Conservation (phyloP, 2,329 filamentous ascomycete species). For the Ciborinia camelliae region DNA sequence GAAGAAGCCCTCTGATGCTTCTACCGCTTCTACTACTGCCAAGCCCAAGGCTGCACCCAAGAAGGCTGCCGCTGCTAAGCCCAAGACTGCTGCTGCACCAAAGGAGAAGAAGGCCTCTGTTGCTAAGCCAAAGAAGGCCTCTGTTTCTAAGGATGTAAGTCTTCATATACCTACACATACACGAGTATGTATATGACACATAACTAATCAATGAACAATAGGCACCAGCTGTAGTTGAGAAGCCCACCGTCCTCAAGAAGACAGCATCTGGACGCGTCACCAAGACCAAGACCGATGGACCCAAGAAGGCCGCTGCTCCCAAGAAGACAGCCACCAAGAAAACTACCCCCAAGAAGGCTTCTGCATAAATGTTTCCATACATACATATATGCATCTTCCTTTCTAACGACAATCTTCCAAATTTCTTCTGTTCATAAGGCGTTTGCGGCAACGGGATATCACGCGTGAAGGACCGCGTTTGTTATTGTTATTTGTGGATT, state of each 20-base stretch:
- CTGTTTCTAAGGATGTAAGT: conserved; percentile 35
- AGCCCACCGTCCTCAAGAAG: conserved; percentile 60
- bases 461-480: conserved; percentile 9
- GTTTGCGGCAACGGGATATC: conserved; percentile 4
- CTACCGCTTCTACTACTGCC: too few species aligned
- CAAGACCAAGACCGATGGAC: conserved; percentile 52
- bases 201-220: conserved; percentile 37
- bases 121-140: conserved; percentile 35
- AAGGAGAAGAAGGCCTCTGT: conserved; percentile 30
- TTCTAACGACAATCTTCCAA: neutral
- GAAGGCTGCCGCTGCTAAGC: conserved; percentile 43
- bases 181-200: neutral
- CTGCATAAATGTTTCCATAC: conserved; percentile 11
- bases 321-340: conserved; percentile 32
- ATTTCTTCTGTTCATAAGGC: conserved; percentile 1
- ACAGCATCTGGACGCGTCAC: conserved; percentile 71
- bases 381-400: neutral
- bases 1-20: conserved; percentile 35
- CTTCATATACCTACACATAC: too few species aligned
- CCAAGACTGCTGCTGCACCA: conserved; percentile 33
- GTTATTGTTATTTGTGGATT: conserved; percentile 23
- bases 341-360: conserved; percentile 34
- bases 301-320: conserved; percentile 43
- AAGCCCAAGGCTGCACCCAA: conserved; percentile 39
- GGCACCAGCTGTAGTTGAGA: conserved; percentile 63